Evolutionary conservation across 805 yeast genomes (phyloP), one percentile per base, ranked within the genome.

Genomic region (Starmerella apis): DNA sequence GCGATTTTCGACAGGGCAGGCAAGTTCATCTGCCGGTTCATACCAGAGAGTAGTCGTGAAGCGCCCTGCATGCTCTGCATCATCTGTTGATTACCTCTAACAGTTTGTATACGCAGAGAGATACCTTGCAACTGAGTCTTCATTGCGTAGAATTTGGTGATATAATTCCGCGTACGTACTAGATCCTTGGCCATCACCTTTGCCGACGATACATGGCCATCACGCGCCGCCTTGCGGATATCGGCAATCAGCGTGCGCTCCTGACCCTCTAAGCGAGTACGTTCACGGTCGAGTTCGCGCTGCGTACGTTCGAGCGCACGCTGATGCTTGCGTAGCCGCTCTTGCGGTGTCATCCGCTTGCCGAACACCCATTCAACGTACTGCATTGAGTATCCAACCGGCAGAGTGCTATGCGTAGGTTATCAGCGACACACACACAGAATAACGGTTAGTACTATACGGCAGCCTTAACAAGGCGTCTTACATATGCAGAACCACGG

Each of bases 351-450:
- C 55, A 83, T 70, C 63, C 82, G 78, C 73, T 86, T 85, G 9
- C 98, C 98, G 69, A 92, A 92, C 24, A 85, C 86, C 97, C 97
- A 92, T 62, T 88, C 94, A 57, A 92, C 77, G 59, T 82, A 63
- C 59, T 77, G 76, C 83, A 79, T 79, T 4, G 37, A 7, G n/a
- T n/a, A n/a, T n/a, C n/a, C n/a, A n/a, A n/a, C n/a, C n/a, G n/a
- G n/a, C n/a, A n/a, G n/a, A n/a, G n/a, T n/a, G n/a, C n/a, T n/a
- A n/a, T n/a, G n/a, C n/a, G n/a, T n/a, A n/a, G n/a, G n/a, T n/a
- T n/a, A n/a, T n/a, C n/a, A n/a, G n/a, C n/a, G n/a, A n/a, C n/a
- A n/a, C n/a, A n/a, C n/a, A n/a, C n/a, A n/a, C n/a, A n/a, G n/a
- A n/a, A n/a, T n/a, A n/a, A n/a, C n/a, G n/a, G n/a, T n/a, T n/a